Conservation (phyloP, 2,329 filamentous ascomycete species). For the Fusarium torulosum region DNA sequence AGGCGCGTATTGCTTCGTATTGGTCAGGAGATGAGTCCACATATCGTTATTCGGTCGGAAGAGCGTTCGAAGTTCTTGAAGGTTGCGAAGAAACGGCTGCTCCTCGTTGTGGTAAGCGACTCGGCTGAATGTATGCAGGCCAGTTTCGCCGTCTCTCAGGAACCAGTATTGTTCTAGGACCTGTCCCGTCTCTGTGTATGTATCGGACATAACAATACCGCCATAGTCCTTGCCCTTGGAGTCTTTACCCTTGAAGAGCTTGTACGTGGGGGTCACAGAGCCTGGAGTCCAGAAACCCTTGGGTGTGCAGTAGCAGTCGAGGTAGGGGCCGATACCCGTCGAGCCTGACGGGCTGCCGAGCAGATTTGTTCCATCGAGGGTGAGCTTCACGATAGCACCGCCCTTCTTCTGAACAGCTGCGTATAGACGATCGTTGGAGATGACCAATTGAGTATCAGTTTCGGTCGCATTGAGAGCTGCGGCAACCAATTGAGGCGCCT, state of each 20-base stretch:
- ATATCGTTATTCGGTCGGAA: constrained; percentile 70
- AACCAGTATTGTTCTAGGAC: constrained; percentile 75
- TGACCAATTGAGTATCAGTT: constrained; percentile 51
- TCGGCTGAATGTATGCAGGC: constrained; percentile 71
- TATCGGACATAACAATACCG: constrained; percentile 70
- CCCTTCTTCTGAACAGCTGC: constrained; percentile 54
- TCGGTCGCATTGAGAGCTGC: constrained; percentile 53
- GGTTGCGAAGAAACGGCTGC: constrained; percentile 66
- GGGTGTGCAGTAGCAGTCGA: constrained; percentile 73
- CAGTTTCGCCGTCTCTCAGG: constrained; percentile 71
- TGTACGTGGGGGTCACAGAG: constrained; percentile 58
- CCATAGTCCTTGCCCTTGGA: constrained; percentile 65
- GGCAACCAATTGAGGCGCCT: constrained; percentile 41
- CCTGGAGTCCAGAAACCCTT: constrained; percentile 71
- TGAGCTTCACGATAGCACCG: constrained; percentile 54
- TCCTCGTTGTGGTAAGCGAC: constrained; percentile 70
- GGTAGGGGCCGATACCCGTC: constrained; percentile 67
- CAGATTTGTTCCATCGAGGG: constrained; percentile 60
- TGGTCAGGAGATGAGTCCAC: constrained; percentile 73
- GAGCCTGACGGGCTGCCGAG: constrained; percentile 57
- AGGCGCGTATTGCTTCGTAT: constrained; percentile 66
- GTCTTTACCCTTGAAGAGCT: constrained; percentile 61
- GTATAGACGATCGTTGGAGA: constrained; percentile 56
- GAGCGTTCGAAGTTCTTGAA: constrained; percentile 72
- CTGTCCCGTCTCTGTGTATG: constrained; percentile 69